Conservation (phyloP, 139 green algal species). For the Micromonas pusilla region DNA sequence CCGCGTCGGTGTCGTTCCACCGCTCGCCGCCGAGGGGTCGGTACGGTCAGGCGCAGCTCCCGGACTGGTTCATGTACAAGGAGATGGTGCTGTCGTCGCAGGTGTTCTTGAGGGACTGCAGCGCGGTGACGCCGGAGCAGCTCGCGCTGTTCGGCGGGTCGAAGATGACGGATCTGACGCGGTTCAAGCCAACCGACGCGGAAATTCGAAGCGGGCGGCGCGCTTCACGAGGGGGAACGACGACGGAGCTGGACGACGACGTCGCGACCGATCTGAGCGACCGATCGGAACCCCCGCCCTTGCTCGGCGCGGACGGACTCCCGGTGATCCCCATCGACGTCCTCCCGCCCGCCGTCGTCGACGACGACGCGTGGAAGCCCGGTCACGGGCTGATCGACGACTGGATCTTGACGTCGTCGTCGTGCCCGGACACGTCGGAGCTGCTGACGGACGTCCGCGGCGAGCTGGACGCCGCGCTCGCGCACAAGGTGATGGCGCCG, state of each 20-base stretch:
- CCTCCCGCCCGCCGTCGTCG: neutral
- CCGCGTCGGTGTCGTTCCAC: constrained; percentile 14
- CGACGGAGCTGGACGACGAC: neutral
- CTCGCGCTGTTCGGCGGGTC: constrained; percentile 40
- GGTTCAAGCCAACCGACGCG: too few relatives aligned
- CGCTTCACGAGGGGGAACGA: too few relatives aligned
- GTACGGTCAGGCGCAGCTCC: neutral
- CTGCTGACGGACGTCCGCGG: neutral
- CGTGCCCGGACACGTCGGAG: neutral
- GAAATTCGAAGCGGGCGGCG: too few relatives aligned
- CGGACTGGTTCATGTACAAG: constrained; percentile 17
- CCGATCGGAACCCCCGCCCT: too few relatives aligned
- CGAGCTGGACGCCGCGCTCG: neutral
- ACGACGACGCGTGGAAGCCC: neutral
- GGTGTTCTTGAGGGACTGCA: constrained; percentile 35
- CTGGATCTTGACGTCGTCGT: neutral
- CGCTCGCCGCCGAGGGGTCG: constrained; percentile 2
- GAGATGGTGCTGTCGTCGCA: constrained; percentile 26
- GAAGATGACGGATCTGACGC: too few relatives aligned
- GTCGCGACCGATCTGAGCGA: neutral
- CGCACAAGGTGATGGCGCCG: constrained; percentile 2
- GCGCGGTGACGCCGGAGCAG: constrained; percentile 31
- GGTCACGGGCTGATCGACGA: constrained; percentile 1
- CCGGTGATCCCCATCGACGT: neutral
- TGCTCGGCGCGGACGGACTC: too few relatives aligned